Evolutionary conservation across 2,329 filamentous ascomycete genomes (phyloP).

Genomic region (Colletotrichum sp.): DNA sequence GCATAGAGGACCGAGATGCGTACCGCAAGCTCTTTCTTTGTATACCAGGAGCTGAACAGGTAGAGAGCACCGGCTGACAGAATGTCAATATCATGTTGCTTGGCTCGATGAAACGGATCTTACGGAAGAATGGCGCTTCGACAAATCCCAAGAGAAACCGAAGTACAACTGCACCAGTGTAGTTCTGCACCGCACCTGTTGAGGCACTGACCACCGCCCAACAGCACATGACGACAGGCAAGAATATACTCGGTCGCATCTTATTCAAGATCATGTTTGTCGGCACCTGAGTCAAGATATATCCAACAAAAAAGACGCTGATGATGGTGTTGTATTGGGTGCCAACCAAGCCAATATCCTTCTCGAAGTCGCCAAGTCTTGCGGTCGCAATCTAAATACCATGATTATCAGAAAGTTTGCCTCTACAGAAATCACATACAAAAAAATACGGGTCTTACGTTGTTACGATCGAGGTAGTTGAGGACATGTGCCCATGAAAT

Average conservation of each 20-base stretch:
- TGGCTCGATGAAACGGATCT: neutral
- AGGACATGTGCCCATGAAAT: neutral
- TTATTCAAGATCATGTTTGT: conserved; percentile 14
- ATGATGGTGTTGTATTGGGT: conserved; percentile 3
- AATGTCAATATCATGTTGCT: neutral
- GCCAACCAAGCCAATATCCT: neutral
- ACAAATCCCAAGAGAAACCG: conserved; percentile 3
- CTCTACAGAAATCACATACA: too few species aligned
- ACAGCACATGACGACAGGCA: conserved; percentile 1
- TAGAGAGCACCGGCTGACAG: conserved; percentile 46
- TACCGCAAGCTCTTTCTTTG: conserved; percentile 46
- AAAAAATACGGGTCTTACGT: neutral
- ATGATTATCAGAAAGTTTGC: neutral
- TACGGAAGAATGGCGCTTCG: conserved; percentile 1
- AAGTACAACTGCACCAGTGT: neutral
- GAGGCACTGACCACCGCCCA: neutral
- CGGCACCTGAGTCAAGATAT: neutral
- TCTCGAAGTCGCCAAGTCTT: neutral
- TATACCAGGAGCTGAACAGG: conserved; percentile 57
- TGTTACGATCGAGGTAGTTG: neutral
- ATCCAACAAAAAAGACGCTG: conserved; percentile 7
- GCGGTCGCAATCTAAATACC: neutral
- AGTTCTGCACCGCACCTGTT: neutral
- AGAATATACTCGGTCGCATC: neutral
- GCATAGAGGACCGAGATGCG: conserved; percentile 51